phyloP scores from a whole-genome alignment of 1,284 basidiomycete genomes.

The Ganoderma meredithae region DNA sequence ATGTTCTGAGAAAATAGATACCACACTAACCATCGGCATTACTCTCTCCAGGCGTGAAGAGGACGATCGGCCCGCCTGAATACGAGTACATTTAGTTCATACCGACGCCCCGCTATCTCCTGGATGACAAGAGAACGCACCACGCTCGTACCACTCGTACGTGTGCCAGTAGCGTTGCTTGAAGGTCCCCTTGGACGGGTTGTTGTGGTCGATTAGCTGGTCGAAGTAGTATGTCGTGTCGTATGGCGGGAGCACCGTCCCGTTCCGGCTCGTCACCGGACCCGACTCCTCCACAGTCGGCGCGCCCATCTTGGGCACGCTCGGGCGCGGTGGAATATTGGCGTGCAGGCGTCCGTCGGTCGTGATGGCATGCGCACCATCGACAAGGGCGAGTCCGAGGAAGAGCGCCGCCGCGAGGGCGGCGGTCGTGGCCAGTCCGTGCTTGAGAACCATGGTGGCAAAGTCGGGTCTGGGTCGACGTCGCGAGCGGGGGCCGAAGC shows the following conservation, averaged over 20 bases:
- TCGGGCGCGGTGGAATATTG: conserved; percentile 32
- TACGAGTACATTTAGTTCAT: too few relatives aligned
- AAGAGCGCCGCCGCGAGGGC: conserved; percentile 23
- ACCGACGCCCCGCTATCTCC: too few relatives aligned
- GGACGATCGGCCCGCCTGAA: conserved; percentile 72
- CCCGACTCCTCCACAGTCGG: conserved; percentile 14
- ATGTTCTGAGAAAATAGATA: neutral
- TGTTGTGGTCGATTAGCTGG: conserved; percentile 76
- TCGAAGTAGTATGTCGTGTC: conserved; percentile 65
- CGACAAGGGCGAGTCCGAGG: conserved; percentile 24
- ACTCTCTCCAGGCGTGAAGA: conserved; percentile 59
- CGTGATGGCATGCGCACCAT: conserved; percentile 25
- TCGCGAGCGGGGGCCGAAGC: neutral
- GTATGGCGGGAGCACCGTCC: conserved; percentile 40
- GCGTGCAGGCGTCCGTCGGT: conserved; percentile 36
- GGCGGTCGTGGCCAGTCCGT: conserved; percentile 15
- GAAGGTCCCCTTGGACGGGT: conserved; percentile 79
- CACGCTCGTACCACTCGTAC: conserved; percentile 66
- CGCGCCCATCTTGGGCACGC: conserved; percentile 11
- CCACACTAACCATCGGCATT: conserved; percentile 50
- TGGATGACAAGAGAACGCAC: conserved; percentile 38
- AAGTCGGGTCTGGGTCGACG: neutral
- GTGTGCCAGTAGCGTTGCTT: conserved; percentile 76
- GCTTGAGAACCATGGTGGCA: conserved; percentile 10
- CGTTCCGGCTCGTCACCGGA: conserved; percentile 37